Evolutionary conservation across 805 yeast species (phyloP).

Genomic region (Myxozyma kluyveri): DNA sequence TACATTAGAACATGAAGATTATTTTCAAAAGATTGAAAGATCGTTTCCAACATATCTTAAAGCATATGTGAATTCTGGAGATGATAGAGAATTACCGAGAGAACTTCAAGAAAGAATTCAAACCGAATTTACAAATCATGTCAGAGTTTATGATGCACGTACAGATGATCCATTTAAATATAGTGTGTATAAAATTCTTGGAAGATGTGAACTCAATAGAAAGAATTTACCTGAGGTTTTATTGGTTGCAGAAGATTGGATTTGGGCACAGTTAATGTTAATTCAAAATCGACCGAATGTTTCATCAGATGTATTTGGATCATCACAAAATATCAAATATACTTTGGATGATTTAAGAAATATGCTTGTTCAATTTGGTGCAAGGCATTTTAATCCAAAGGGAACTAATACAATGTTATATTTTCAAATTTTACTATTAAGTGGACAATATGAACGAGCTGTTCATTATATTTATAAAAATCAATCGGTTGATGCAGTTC

Average conservation of each 20-base stretch:
- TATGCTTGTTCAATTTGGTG: slow-evolving; percentile 67
- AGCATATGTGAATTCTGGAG: slow-evolving; percentile 59
- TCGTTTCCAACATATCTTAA: slow-evolving; percentile 77
- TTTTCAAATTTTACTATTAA: slow-evolving; percentile 66
- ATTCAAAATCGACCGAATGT: slow-evolving; percentile 38
- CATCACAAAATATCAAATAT: slow-evolving; percentile 43
- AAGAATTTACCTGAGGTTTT: slow-evolving; percentile 67
- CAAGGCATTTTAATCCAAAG: slow-evolving; percentile 59
- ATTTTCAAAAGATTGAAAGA: slow-evolving; percentile 80
- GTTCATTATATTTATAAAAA: slow-evolving; percentile 59
- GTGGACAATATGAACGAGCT: slow-evolving; percentile 81
- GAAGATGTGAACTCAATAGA: slow-evolving; percentile 77
- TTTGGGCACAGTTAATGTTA: slow-evolving; percentile 86
- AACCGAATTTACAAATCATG: slow-evolving; percentile 80
- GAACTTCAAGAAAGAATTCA: slow-evolving; percentile 68
- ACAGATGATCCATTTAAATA: slow-evolving; percentile 85
- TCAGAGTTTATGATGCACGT: slow-evolving; percentile 57
- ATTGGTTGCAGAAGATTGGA: slow-evolving; percentile 88
- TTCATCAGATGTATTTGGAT: slow-evolving; percentile 23
- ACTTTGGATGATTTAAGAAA: slow-evolving; percentile 71
- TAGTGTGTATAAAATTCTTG: slow-evolving; percentile 86
- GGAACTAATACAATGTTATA: slow-evolving; percentile 67
- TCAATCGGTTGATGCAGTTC: slow-evolving; percentile 84
- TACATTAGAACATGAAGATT: slow-evolving; percentile 59
- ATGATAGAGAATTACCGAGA: slow-evolving; percentile 52